Conservation (phyloP, 805 yeast genomes). For the Metschnikowia anglica region DNA sequence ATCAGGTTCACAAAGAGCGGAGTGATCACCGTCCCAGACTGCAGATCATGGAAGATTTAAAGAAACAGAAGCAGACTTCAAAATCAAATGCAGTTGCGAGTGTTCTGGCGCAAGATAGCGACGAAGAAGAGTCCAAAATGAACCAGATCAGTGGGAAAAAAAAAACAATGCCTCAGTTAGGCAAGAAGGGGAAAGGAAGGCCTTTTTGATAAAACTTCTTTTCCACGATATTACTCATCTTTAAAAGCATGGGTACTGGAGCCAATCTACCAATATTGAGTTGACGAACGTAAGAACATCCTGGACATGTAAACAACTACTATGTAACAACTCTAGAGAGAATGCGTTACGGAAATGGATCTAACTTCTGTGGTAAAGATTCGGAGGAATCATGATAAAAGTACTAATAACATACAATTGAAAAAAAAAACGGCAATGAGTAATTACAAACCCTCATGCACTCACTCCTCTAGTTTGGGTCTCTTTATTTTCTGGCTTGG, state of each 20-base stretch:
- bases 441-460: neutral
- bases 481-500: neutral
- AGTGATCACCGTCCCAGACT: conserved; percentile 5
- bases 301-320: too few species aligned
- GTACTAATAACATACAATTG: too few species aligned
- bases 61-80: conserved; percentile 6
- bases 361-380: too few species aligned
- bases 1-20: conserved; percentile 3
- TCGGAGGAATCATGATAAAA: too few species aligned
- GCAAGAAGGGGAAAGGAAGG: conserved; percentile 19
- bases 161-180: conserved; percentile 8
- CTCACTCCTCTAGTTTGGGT: neutral
- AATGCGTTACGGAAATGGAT: too few species aligned
- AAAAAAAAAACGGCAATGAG: neutral
- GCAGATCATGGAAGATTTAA: conserved; percentile 12
- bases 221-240: neutral
- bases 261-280: too few species aligned
- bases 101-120: conserved; percentile 9
- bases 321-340: too few species aligned
- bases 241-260: too few species aligned
- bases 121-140: conserved; percentile 21
- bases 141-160: conserved; percentile 15
- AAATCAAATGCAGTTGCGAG: neutral
- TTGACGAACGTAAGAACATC: too few species aligned
- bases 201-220: conserved; percentile 13